These are phyloP conservation scores for Ogataea sp. DNA, from an alignment of 805 yeast species.

Conservation along the genomic window DNA sequence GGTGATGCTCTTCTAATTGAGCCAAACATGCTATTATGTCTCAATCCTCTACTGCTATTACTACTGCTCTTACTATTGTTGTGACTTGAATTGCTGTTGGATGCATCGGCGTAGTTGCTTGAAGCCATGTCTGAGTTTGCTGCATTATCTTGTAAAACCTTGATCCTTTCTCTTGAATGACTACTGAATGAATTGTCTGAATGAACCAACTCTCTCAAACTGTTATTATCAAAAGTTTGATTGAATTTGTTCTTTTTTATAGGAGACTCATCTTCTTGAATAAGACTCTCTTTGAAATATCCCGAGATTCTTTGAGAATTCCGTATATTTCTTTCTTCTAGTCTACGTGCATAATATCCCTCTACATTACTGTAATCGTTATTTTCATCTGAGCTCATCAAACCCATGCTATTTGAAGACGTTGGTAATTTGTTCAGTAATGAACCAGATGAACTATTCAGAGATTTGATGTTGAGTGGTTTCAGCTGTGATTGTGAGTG, in stretches of 20 bases:
- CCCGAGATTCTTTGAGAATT: conserved; percentile 11
- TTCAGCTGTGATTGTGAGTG: too few relatives aligned
- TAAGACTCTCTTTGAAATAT: conserved; percentile 9
- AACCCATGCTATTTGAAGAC: neutral
- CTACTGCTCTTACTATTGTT: too few relatives aligned
- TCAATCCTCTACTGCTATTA: neutral
- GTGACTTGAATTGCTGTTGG: too few relatives aligned
- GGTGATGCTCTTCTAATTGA: neutral
- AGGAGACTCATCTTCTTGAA: conserved; percentile 6
- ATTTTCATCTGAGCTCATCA: neutral
- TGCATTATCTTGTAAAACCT: neutral
- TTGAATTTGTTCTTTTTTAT: neutral
- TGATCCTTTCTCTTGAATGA: neutral
- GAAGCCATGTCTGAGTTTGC: neutral
- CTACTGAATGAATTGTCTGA: neutral
- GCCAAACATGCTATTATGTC: neutral
- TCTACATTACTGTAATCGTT: neutral
- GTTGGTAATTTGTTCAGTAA: too few relatives aligned
- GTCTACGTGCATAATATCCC: neutral
- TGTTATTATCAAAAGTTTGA: neutral
- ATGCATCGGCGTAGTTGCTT: too few relatives aligned
- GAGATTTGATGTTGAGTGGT: too few relatives aligned
- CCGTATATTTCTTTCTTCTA: conserved; percentile 7
- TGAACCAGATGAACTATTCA: too few relatives aligned
- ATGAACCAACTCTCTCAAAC: neutral